A percentile compares a stretch with the other conserved stretches of the same genome.
These are phyloP conservation scores for Austroboletus rostrupii DNA, from an alignment of 1,284 basidiomycete genomes.

Conservation along the genomic window DNA sequence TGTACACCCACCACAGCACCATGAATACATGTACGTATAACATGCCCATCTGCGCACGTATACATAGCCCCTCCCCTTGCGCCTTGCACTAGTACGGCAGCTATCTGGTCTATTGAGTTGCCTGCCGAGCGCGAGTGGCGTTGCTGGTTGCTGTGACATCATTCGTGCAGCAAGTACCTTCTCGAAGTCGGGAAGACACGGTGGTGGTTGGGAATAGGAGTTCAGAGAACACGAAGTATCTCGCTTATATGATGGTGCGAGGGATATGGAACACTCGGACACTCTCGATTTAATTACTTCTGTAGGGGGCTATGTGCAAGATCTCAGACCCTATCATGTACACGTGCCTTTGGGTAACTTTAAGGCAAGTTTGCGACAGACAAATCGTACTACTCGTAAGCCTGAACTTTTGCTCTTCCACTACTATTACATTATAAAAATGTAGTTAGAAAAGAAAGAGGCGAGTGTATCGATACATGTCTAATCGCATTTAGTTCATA, in stretches of 20 bases:
- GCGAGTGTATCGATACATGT: constrained; percentile 8
- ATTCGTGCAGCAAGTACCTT: not conserved
- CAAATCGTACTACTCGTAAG: too few relatives aligned
- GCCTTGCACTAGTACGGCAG: too few relatives aligned
- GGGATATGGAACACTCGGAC: not conserved
- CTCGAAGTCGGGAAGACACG: not conserved
- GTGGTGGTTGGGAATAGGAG: not conserved
- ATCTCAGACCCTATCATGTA: too few relatives aligned
- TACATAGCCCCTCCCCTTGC: not conserved
- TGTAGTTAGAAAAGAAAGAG: not conserved
- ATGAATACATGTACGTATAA: too few relatives aligned
- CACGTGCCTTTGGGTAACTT: too few relatives aligned
- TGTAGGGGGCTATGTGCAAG: too few relatives aligned
- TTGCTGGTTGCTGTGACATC: not conserved
- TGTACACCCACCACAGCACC: too few relatives aligned
- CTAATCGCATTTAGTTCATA: constrained; percentile 2
- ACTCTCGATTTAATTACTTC: not conserved
- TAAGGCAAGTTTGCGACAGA: too few relatives aligned
- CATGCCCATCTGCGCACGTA: not conserved
- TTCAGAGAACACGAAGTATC: not conserved
- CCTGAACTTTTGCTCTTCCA: too few relatives aligned
- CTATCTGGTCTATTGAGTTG: not conserved
- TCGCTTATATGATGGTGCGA: not conserved
- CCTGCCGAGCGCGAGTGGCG: not conserved
- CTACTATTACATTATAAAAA: too few relatives aligned